Evolutionary conservation across 78 protist genomes (phyloP), one percentile per base, ranked within the genome.

Genomic region (Neovahlkampfia damariscottae): DNA sequence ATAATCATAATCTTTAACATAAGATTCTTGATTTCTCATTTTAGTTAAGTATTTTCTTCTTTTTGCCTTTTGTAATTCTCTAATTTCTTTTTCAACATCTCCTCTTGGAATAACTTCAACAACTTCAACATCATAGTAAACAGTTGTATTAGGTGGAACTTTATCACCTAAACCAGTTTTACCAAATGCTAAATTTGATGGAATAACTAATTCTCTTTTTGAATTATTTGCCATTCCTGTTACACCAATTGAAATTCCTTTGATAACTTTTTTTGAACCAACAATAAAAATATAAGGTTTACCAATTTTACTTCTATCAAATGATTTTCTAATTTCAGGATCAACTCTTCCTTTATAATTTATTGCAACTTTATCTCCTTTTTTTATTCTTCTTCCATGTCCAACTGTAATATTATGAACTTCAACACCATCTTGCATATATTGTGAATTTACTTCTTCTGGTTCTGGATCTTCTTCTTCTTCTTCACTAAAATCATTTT

Each of bases 161-260:
- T 67, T 34, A 2, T 70, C 73, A 29, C 76, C 71, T 35, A 76
- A 70, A 38, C 87, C 87, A 38, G 67, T 3, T 3, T n/a, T 1
- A 34, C 93, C 93, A 62, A 84, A 89, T 30, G 76, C 93, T 9
- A 77, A 35, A 10, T n/a, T 30, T 3, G 90, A 3, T 62, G 93
- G 93, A 41, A 86, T 86, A 40, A 59, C 67, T 5, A 89, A 82
- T 27, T 36, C 62, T 41, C 93, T 77, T 40, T 74, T 58, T 4
- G 87, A 85, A 28, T 89, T 87, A 3, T 77, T 84, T 34, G 62
- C 50, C 93, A 89, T 85, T 28, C 86, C 85, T 8, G 40, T 80
- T 8, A 89, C 40, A 67, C 93, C 93, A 1, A 78, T 0, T 73
- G 83, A 86, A 88, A 88, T 85, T 28, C 93, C 93, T 8, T 32